Evolutionary conservation across 208 protist genomes (phyloP).

Genomic region (Borovskyia barvae): DNA sequence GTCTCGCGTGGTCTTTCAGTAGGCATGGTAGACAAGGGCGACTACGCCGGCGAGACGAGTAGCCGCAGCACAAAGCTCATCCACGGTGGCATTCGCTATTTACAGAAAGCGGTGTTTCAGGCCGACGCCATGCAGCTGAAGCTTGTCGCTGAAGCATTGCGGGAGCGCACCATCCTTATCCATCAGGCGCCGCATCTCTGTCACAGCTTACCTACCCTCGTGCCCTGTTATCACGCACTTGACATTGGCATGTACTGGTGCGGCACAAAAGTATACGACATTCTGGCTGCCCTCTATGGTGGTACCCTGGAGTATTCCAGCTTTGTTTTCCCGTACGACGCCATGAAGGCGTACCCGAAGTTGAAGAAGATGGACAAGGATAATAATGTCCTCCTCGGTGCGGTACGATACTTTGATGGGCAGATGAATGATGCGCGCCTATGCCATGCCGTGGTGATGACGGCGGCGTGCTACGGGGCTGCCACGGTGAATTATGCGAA

Average conservation of each 20-base stretch:
- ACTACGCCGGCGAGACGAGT: conserved; percentile 95
- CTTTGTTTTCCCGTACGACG: conserved; percentile 77
- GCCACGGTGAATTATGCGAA: conserved; percentile 93
- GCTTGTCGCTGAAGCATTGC: conserved; percentile 90
- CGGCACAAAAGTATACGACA: conserved; percentile 89
- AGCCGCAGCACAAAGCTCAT: conserved; percentile 96
- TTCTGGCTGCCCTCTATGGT: conserved; percentile 74
- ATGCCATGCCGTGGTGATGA: conserved; percentile 92
- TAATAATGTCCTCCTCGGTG: conserved; percentile 76
- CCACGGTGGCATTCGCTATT: conserved; percentile 97
- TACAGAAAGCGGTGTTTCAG: conserved; percentile 90
- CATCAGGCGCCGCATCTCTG: conserved; percentile 94
- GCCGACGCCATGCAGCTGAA: conserved; percentile 83
- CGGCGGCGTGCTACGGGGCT: conserved; percentile 89
- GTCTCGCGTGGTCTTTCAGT: conserved; percentile 90
- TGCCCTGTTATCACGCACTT: conserved; percentile 90
- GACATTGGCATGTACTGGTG: conserved; percentile 85
- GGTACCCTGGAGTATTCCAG: conserved; percentile 82
- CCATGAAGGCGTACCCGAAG: conserved; percentile 75
- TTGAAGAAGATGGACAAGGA: conserved; percentile 53
- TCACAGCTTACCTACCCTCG: conserved; percentile 86
- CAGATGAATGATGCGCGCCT: conserved; percentile 97
- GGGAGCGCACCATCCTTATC: conserved; percentile 93
- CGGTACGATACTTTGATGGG: conserved; percentile 95
- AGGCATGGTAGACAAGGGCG: conserved; percentile 93